Conservation (phyloP, 1,284 basidiomycete species). For the Rhodotorula sp. region DNA sequence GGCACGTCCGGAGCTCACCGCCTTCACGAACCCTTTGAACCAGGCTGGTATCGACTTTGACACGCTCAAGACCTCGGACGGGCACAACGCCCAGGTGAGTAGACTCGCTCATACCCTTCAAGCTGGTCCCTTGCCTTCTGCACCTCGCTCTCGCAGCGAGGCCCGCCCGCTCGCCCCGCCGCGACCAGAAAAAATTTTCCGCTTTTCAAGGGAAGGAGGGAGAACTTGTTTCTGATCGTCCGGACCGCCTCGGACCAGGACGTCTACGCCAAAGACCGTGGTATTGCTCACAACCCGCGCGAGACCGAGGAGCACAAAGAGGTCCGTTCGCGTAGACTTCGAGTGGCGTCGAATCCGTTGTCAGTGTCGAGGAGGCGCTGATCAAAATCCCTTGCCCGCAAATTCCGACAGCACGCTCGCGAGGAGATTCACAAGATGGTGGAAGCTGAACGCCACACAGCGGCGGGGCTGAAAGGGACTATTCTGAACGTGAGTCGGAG, state of each 20-base stretch:
- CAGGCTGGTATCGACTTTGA: constrained; percentile 3
- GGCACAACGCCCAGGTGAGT: neutral
- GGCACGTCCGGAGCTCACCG: no score
- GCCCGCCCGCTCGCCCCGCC: no score
- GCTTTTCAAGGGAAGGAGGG: no score
- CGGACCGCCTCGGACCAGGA: neutral
- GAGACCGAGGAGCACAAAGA: constrained; percentile 13
- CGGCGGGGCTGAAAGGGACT: constrained; percentile 4
- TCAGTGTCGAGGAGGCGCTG: neutral
- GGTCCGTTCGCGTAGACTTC: neutral
- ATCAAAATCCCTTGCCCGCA: neutral
- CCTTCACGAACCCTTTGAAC: neutral
- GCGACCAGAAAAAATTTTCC: no score
- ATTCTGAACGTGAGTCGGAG: constrained; percentile 4
- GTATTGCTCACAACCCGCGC: constrained; percentile 1
- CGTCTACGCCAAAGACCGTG: neutral
- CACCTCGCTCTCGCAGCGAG: neutral
- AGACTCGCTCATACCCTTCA: neutral
- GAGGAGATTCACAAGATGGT: constrained; percentile 13
- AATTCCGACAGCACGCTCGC: neutral
- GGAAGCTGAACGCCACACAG: neutral
- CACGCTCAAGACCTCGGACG: neutral
- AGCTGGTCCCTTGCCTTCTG: neutral
- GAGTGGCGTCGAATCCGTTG: no score
- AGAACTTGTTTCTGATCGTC: neutral